Conservation (phyloP, 768 basidiomycete species). For the Cyclocybe cylindracea region DNA sequence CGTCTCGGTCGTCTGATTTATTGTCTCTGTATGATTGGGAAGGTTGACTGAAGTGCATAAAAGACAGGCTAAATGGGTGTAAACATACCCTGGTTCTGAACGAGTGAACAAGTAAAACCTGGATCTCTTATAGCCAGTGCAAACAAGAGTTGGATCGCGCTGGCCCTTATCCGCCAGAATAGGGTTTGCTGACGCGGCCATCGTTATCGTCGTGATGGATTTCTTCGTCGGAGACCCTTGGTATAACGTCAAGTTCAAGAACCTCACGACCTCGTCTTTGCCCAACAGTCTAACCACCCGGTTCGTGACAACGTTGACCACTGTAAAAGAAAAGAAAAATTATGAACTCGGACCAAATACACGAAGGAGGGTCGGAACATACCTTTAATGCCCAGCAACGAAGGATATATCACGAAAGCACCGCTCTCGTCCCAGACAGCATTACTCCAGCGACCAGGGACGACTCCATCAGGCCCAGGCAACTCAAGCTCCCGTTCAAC, state of each 20-base stretch:
- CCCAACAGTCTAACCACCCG: slow-evolving; percentile 86
- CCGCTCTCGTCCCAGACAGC: slow-evolving; percentile 99
- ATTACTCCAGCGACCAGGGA: slow-evolving; percentile 81
- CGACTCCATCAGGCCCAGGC: slow-evolving; percentile 69
- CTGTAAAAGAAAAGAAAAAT: slow-evolving; percentile 37
- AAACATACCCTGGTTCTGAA: slow-evolving; percentile 81
- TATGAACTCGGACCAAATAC: not conserved
- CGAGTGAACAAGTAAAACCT: slow-evolving; percentile 96
- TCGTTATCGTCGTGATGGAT: slow-evolving; percentile 81
- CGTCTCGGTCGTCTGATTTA: slow-evolving; percentile 88
- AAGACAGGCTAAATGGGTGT: not conserved
- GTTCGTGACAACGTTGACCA: slow-evolving; percentile 94
- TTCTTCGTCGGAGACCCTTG: slow-evolving; percentile 93
- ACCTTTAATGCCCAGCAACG: slow-evolving; percentile 96
- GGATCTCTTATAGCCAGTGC: slow-evolving; percentile 89
- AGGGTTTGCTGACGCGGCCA: slow-evolving; percentile 96
- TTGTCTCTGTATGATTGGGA: slow-evolving; percentile 55
- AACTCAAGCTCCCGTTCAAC: slow-evolving; percentile 89
- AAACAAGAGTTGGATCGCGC: slow-evolving; percentile 90
- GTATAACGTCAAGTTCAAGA: slow-evolving; percentile 85
- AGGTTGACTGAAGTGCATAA: not conserved
- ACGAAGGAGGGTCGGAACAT: slow-evolving; percentile 1
- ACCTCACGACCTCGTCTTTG: slow-evolving; percentile 92
- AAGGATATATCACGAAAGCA: slow-evolving; percentile 91
- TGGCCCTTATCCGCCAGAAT: slow-evolving; percentile 83